Percentiles rank a stretch among this genome's conserved stretches.
Conservation (phyloP, 306 rosid species). For the Acacia melanoxylon region DNA sequence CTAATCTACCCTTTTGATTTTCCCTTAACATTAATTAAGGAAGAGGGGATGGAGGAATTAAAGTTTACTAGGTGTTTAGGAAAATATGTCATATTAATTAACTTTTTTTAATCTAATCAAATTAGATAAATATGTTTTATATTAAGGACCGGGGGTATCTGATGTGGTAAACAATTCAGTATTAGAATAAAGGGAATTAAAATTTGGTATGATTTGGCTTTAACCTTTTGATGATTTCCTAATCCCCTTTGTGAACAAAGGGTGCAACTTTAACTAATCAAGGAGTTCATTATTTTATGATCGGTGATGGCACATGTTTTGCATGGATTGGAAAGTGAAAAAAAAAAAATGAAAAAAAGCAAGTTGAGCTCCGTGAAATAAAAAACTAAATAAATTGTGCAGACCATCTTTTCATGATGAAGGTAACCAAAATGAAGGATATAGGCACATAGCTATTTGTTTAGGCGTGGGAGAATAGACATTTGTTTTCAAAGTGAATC, state of each 20-base stretch:
- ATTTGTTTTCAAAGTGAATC: background rate
- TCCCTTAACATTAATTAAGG: too few relatives aligned
- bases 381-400: background rate
- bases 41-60: too few relatives aligned
- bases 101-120: too few relatives aligned
- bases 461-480: background rate
- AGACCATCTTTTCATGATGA: background rate
- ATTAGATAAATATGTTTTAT: too few relatives aligned
- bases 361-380: background rate
- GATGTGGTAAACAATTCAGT: too few relatives aligned
- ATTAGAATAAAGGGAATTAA: background rate
- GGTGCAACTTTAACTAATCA: constrained; percentile 1
- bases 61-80: too few relatives aligned
- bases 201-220: background rate
- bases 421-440: background rate
- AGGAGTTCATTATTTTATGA: background rate
- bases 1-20: too few relatives aligned
- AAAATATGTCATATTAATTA: too few relatives aligned
- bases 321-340: background rate
- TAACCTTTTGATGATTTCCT: background rate
- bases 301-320: background rate
- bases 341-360: background rate
- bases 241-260: background rate
- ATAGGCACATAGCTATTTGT: background rate
- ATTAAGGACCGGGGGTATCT: too few relatives aligned